Conservation (phyloP, 306 rosid genomes). For the Crotalaria pallida region DNA sequence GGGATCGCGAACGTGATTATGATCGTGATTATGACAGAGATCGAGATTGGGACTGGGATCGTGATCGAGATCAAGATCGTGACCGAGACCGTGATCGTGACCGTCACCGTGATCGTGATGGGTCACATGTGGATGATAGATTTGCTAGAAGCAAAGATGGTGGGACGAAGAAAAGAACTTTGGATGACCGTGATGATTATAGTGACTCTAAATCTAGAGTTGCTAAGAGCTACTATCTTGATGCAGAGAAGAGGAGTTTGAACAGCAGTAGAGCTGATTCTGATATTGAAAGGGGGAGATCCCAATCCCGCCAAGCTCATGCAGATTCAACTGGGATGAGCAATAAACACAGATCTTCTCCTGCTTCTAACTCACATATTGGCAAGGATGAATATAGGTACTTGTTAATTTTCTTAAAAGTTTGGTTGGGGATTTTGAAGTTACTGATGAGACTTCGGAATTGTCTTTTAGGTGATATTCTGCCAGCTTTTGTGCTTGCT, state of each 20-base stretch:
- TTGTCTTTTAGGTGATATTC: neutral
- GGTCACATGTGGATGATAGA: constrained; percentile 66
- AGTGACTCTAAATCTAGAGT: constrained; percentile 61
- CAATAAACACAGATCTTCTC: constrained; percentile 70
- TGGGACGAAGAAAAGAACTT: constrained; percentile 75
- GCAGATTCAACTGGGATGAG: constrained; percentile 42
- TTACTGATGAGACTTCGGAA: neutral
- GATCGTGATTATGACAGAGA: constrained; percentile 58
- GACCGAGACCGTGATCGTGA: constrained; percentile 46
- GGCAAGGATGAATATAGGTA: constrained; percentile 80
- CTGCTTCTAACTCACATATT: constrained; percentile 48
- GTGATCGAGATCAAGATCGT: constrained; percentile 40
- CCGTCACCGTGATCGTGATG: constrained; percentile 51
- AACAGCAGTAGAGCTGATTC: constrained; percentile 63
- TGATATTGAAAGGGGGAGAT: constrained; percentile 67
- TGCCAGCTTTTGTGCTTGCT: neutral
- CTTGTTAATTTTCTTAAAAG: neutral
- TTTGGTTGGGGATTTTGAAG: neutral
- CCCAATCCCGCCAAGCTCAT: constrained; percentile 67
- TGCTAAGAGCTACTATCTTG: constrained; percentile 55
- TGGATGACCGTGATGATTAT: constrained; percentile 71
- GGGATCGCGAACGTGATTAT: constrained; percentile 51
- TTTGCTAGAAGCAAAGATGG: constrained; percentile 55
- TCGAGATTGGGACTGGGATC: constrained; percentile 48
- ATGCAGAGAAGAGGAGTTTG: constrained; percentile 62